Conservation (phyloP, 768 basidiomycete species). For the Leccinum broughii region DNA sequence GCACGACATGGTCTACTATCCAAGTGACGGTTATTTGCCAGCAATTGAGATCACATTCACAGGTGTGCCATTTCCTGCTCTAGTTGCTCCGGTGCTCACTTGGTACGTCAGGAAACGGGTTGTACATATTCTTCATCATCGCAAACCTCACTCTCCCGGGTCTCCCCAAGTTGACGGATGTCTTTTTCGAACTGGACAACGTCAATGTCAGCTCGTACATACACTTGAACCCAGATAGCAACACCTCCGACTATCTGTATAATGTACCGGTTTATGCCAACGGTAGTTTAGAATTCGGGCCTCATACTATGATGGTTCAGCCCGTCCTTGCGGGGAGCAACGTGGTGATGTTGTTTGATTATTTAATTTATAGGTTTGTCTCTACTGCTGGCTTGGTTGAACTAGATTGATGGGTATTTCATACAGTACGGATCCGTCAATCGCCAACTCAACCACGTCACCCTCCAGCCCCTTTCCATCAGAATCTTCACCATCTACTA, state of each 20-base stretch:
- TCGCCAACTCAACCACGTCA: neutral
- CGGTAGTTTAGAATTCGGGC: neutral
- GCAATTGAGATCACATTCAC: slow-evolving; percentile 12
- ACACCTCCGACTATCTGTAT: slow-evolving; percentile 9
- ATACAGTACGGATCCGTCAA: slow-evolving; percentile 8
- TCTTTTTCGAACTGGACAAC: slow-evolving; percentile 14
- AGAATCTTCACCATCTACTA: neutral
- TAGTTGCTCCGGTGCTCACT: neutral
- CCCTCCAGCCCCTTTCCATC: neutral
- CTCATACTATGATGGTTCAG: slow-evolving; percentile 12
- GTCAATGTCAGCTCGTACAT: neutral
- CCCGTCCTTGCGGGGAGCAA: neutral
- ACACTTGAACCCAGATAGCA: neutral
- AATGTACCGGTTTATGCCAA: slow-evolving; percentile 19
- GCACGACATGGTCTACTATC: slow-evolving; percentile 14
- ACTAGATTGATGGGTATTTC: neutral
- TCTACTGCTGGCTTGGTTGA: neutral
- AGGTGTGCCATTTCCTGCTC: neutral
- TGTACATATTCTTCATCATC: slow-evolving; percentile 22
- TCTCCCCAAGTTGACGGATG: neutral
- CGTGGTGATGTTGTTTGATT: slow-evolving; percentile 19
- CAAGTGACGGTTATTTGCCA: neutral
- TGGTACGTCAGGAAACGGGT: slow-evolving; percentile 6
- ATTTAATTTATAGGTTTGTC: slow-evolving; percentile 20
- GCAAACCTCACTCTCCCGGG: slow-evolving; percentile 1